Conservation (phyloP, 192 early-diverging fungal genomes). For the Coemansia sp. region DNA sequence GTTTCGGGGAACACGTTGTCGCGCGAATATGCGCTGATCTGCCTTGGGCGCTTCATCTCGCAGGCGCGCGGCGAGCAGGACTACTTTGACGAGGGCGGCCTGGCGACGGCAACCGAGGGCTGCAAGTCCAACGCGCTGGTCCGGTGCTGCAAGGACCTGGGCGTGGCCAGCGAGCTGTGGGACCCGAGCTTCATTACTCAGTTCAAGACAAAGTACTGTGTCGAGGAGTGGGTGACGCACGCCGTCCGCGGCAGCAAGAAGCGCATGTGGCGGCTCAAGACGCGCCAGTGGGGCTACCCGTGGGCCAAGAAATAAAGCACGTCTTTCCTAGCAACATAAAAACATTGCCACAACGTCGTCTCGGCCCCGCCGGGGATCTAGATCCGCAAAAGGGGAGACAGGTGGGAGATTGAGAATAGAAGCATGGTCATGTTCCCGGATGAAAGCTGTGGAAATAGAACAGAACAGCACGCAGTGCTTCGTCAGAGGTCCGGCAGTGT, state of each 20-base stretch:
- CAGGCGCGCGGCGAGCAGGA: constrained; percentile 94
- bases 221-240: constrained; percentile 69
- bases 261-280: constrained; percentile 82
- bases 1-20: constrained; percentile 71
- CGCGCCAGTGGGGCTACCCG: constrained; percentile 59
- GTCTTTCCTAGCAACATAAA: background rate
- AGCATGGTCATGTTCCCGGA: too few relatives aligned
- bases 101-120: constrained; percentile 82
- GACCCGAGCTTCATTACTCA: constrained; percentile 83
- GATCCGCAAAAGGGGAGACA: too few relatives aligned
- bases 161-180: constrained; percentile 87
- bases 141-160: constrained; percentile 96
- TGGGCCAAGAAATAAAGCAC: constrained; percentile 39
- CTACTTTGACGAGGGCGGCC: constrained; percentile 67
- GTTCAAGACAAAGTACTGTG: constrained; percentile 79
- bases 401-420: too few relatives aligned
- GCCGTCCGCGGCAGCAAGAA: constrained; percentile 69
- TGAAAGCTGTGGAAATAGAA: too few relatives aligned
- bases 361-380: too few relatives aligned
- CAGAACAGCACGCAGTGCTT: too few relatives aligned
- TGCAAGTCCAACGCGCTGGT: constrained; percentile 90
- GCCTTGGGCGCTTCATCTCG: constrained; percentile 82
- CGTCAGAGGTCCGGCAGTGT: too few relatives aligned
- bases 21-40: constrained; percentile 87
- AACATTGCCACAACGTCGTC: background rate